Evolutionary conservation across 1,284 basidiomycete genomes (phyloP).

Genomic region (Cutaneotrichosporon dermatis): DNA sequence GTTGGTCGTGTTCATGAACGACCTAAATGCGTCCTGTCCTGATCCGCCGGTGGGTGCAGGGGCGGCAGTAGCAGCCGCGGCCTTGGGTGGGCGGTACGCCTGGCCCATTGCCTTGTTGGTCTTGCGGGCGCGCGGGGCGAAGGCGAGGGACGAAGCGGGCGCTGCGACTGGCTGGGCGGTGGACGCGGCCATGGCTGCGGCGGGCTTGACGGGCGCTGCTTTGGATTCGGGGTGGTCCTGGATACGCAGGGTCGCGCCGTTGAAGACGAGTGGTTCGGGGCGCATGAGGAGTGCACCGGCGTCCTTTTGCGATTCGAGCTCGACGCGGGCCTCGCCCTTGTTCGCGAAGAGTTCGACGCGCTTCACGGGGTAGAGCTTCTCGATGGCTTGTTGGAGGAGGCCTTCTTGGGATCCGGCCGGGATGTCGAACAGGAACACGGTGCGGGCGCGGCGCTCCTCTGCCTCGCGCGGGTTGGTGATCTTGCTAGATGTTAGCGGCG

Average conservation of each 20-base stretch:
- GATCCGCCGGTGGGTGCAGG: constrained; percentile 3
- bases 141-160: constrained; percentile 12
- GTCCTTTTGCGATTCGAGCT: constrained; percentile 70
- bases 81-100: constrained; percentile 27
- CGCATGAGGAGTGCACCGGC: constrained; percentile 69
- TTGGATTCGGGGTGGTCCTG: neutral
- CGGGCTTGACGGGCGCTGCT: neutral
- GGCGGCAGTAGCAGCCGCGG: constrained; percentile 18
- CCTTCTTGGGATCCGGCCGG: constrained; percentile 74
- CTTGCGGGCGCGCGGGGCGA: constrained; percentile 34
- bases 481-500: neutral
- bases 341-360: constrained; percentile 70
- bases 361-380: constrained; percentile 68
- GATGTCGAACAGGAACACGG: constrained; percentile 68
- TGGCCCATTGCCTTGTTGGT: constrained; percentile 31
- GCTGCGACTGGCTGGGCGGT: neutral
- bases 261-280: constrained; percentile 64
- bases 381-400: constrained; percentile 76
- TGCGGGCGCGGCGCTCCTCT: constrained; percentile 58
- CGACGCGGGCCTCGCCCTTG: constrained; percentile 66
- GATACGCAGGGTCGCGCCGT: constrained; percentile 46
- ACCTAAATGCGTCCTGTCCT: constrained; percentile 41
- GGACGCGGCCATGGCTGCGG: constrained; percentile 1
- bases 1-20: constrained; percentile 41
- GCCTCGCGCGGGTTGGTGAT: constrained; percentile 14